Evolutionary conservation across 768 basidiomycete genomes (phyloP).

Genomic region (Lentinula sp.): DNA sequence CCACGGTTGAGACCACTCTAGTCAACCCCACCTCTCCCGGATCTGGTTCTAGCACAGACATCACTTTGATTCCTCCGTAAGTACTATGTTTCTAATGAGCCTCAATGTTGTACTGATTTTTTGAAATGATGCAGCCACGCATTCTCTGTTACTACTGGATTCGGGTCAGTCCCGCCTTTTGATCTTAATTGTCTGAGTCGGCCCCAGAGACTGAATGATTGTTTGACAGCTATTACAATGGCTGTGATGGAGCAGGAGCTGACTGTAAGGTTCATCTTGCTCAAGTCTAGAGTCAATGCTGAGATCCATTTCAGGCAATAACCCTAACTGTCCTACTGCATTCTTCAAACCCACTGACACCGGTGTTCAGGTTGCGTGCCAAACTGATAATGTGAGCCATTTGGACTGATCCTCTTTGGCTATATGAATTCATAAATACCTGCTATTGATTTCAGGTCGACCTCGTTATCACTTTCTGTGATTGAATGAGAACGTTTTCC

Average conservation of each 20-base stretch:
- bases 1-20: slow-evolving; percentile 26
- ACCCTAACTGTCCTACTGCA: slow-evolving; percentile 22
- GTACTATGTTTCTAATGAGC: not conserved
- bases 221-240: slow-evolving; percentile 18
- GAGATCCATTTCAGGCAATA: slow-evolving; percentile 16
- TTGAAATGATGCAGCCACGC: slow-evolving; percentile 14
- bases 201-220: no score
- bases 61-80: slow-evolving; percentile 28
- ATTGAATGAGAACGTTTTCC: not conserved
- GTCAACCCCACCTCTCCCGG: slow-evolving; percentile 25
- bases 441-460: not conserved
- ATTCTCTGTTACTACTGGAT: slow-evolving; percentile 29
- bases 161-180: slow-evolving; percentile 15
- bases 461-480: slow-evolving; percentile 6
- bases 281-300: not conserved
- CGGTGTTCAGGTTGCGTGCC: slow-evolving; percentile 26
- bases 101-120: not conserved
- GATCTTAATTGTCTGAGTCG: not conserved
- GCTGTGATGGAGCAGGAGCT: slow-evolving; percentile 19
- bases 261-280: slow-evolving; percentile 17
- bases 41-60: slow-evolving; percentile 27
- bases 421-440: not conserved
- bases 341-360: slow-evolving; percentile 22
- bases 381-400: slow-evolving; percentile 19
- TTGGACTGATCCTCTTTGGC: not conserved